Evolutionary conservation across 208 protist species (phyloP).

Genomic region (Leishmania braziliensis): DNA sequence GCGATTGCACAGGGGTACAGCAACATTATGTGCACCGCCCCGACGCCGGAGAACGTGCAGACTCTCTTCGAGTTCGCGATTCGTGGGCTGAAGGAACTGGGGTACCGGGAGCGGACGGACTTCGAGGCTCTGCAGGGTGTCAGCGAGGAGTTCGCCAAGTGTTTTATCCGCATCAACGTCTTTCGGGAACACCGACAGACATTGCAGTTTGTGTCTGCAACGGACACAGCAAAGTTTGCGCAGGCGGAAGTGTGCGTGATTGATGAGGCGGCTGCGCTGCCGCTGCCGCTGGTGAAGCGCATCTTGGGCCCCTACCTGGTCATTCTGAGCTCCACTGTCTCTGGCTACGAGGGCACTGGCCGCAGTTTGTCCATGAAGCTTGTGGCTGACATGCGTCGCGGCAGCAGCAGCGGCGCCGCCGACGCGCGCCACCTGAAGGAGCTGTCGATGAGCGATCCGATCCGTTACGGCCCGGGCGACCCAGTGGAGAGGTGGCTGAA

Average conservation of each 20-base stretch:
- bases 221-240: conserved; percentile 91
- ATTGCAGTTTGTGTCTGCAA: conserved; percentile 97
- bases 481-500: conserved; percentile 98
- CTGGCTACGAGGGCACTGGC: conserved; percentile 99
- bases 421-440: conserved; percentile 91
- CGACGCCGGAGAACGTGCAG: conserved; percentile 97
- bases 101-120: conserved; percentile 97
- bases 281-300: conserved; percentile 96
- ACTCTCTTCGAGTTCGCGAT: conserved; percentile 99
- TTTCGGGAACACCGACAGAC: conserved; percentile 98
- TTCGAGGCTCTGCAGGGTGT: conserved; percentile 97
- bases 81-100: conserved; percentile 95
- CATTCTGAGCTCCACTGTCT: conserved; percentile 99
- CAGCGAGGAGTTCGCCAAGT: conserved; percentile 95
- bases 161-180: conserved; percentile 97
- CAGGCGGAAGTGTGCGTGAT: conserved; percentile 99
- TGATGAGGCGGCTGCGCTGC: conserved; percentile 99
- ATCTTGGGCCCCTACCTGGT: conserved; percentile 98
- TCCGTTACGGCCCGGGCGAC: conserved; percentile 97
- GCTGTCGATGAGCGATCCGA: conserved; percentile 96
- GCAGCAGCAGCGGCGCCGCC: conserved; percentile 21
- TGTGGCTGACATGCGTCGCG: conserved; percentile 96
- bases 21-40: conserved; percentile 99
- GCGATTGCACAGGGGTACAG: conserved; percentile 98
- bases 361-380: conserved; percentile 99